Evolutionary conservation across 83 land plant species (phyloP), one percentile per base, ranked within the genome.

Genomic region (Picea mariana): DNA sequence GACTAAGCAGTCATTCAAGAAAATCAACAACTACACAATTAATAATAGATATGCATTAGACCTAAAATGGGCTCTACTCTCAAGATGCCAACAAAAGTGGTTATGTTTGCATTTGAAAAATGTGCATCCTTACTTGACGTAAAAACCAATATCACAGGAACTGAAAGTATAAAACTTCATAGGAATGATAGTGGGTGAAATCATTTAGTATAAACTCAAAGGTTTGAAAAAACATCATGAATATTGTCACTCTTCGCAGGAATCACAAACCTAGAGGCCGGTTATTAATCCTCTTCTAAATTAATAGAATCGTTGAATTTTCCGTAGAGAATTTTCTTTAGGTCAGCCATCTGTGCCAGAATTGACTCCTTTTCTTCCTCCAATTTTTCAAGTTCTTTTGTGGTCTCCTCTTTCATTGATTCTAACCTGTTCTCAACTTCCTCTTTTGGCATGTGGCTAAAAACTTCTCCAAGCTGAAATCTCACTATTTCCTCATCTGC

Each of bases 251-350:
- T 72, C 52, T 73, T 73, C 8, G 11, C 6, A 52, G 58, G 58
- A 52, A 11, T 52, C 12, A 11, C 13, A 3, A 52, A 52, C 58
- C 20, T 2, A 73, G 44, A 20, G 5, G n/a, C n/a, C n/a, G 2
- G 47, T 78, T 26, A 78, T 83, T 78, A 95, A 65, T 95, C 96
- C 82, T 97, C 99, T 81, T 97, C 99, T 86, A 97, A 83, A 83
- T 97, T 97, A 47, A 97, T 95, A 62, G 99, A 95, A 66, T 97
- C 98, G 83, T 90, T 94, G 87, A 97, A 97, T 81, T 95, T 97
- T 34, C 95, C 98, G 68, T 97, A 95, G 59, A 95, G 68, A 49
- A 94, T 88, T 75, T 84, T 92, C 85, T 97, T 97, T 78, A 97
- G 86, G 34, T 88, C 93, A 5, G 88, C 91, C 99, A 97, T 97